A percentile compares a stretch with the other conserved stretches of the same genome.
Evolutionary conservation across 2,329 filamentous ascomycete genomes (phyloP).

Genomic region (Chalaropsis ovoidea): DNA sequence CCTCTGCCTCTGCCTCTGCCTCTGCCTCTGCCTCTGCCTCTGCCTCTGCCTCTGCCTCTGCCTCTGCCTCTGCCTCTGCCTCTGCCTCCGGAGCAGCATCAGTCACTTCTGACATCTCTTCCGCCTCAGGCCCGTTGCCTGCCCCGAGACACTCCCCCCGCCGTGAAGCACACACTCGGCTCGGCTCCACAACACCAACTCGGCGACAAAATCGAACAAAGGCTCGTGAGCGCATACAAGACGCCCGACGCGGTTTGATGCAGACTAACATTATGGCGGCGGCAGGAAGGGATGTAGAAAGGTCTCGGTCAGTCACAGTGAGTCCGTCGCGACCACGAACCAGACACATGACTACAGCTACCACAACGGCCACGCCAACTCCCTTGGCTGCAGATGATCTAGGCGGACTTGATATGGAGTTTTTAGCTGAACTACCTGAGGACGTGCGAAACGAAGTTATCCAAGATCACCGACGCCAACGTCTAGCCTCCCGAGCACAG

Average conservation of each 20-base stretch:
- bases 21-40: too few species aligned
- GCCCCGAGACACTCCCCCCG: neutral
- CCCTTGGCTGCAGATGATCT: conserved; percentile 30
- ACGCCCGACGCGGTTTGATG: conserved; percentile 50
- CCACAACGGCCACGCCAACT: conserved; percentile 29
- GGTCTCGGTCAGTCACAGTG: conserved; percentile 11
- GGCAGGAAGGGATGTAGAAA: neutral
- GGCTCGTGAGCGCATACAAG: conserved; percentile 42
- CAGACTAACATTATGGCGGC: conserved; percentile 56
- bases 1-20: too few species aligned
- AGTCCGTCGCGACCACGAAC: conserved; percentile 19
- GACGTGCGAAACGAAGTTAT: conserved; percentile 71
- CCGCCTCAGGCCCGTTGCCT: neutral
- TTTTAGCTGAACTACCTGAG: conserved; percentile 72
- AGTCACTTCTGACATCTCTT: conserved; percentile 29
- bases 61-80: neutral
- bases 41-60: conserved; percentile 30
- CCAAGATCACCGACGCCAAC: conserved; percentile 54
- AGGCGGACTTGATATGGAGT: conserved; percentile 52
- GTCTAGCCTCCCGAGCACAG: neutral
- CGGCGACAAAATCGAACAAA: conserved; percentile 36
- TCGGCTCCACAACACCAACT: conserved; percentile 10
- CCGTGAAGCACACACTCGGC: neutral
- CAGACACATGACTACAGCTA: neutral
- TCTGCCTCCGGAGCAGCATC: neutral